These are phyloP conservation scores for Ophiostoma tasmaniense DNA, from an alignment of 2,329 filamentous ascomycete species.

Conservation along the genomic window DNA sequence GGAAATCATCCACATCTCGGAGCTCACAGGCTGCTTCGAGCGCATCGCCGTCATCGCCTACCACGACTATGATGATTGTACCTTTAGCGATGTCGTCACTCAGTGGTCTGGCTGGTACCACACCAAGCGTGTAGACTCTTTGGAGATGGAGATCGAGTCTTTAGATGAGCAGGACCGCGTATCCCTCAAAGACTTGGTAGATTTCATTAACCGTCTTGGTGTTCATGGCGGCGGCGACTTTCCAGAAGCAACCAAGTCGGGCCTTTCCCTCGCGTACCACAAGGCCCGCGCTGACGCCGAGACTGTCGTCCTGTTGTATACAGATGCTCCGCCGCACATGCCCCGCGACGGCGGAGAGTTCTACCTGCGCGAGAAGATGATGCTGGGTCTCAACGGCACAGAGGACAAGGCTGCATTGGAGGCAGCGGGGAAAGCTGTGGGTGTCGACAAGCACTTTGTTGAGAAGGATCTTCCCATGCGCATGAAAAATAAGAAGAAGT, in stretches of 20 bases:
- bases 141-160: not conserved
- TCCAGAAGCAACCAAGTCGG: constrained; percentile 42
- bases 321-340: constrained; percentile 25
- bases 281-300: constrained; percentile 40
- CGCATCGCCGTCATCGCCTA: constrained; percentile 44
- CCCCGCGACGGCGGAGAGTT: not conserved
- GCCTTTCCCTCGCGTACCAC: constrained; percentile 37
- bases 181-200: constrained; percentile 30
- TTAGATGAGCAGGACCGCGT: constrained; percentile 17
- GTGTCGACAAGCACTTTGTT: not conserved
- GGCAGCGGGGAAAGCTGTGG: not conserved
- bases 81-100: constrained; percentile 25
- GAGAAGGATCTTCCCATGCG: not conserved
- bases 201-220: constrained; percentile 29
- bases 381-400: not conserved
- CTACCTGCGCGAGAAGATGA: not conserved
- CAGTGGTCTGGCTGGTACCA: constrained; percentile 44
- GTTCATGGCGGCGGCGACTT: constrained; percentile 33
- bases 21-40: constrained; percentile 40
- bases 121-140: not conserved
- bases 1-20: constrained; percentile 42
- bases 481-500: not conserved
- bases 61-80: constrained; percentile 38
- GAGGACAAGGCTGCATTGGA: not conserved
- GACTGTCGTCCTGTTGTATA: constrained; percentile 45